These are phyloP conservation scores for Pseudogymnoascus sp. DNA, from an alignment of 2,329 filamentous ascomycete genomes.

Conservation along the genomic window DNA sequence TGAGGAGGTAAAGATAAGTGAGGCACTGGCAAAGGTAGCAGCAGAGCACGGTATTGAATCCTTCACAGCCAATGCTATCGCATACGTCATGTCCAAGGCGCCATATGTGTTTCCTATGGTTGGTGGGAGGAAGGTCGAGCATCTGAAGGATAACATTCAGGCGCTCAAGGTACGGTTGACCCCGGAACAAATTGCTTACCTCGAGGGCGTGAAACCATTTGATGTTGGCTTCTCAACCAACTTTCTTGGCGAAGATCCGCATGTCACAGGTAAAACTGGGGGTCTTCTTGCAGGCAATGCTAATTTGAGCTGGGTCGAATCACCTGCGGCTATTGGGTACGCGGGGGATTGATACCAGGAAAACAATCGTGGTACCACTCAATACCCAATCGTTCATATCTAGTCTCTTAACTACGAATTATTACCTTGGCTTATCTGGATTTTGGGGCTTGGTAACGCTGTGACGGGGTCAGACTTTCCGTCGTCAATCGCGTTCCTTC, in stretches of 20 bases:
- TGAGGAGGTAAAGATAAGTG: background rate
- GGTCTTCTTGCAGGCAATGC: background rate
- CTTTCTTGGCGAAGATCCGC: constrained; percentile 42
- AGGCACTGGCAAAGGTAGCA: constrained; percentile 43
- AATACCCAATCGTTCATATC: background rate
- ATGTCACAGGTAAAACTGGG: background rate
- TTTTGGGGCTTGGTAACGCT: too few relatives aligned
- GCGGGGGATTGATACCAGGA: background rate
- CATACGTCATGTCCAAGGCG: constrained; percentile 65
- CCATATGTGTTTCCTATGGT: constrained; percentile 67
- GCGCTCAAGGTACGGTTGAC: constrained; percentile 53
- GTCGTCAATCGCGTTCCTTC: background rate
- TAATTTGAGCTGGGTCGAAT: background rate
- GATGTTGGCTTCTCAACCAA: constrained; percentile 59
- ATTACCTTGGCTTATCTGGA: background rate
- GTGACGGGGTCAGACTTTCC: background rate
- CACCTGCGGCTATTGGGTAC: background rate
- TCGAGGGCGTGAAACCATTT: constrained; percentile 54
- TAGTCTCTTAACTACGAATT: background rate
- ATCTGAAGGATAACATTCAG: constrained; percentile 62
- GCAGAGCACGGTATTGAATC: constrained; percentile 46
- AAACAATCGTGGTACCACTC: background rate
- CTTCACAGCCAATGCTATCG: constrained; percentile 58
- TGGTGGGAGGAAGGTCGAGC: constrained; percentile 60
- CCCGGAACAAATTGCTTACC: constrained; percentile 54